Conservation (phyloP, 225 moss, liverwort and hornwort genomes). For the Sphagnum contortum region DNA sequence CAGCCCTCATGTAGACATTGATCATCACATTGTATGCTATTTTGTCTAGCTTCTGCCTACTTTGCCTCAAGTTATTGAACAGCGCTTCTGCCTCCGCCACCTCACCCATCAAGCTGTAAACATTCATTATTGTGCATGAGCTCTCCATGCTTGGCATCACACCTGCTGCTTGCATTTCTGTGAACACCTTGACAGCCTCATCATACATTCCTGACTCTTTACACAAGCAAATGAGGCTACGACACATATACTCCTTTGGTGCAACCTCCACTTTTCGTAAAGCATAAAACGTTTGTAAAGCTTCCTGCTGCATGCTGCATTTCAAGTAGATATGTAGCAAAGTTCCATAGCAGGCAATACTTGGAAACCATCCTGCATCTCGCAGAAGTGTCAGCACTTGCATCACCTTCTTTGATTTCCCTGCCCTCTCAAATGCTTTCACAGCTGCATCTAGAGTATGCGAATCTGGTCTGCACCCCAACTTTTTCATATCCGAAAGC, state of each 20-base stretch:
- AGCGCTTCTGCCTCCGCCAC: conserved; percentile 61
- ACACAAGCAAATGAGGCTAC: conserved; percentile 69
- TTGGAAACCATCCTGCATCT: conserved; percentile 67
- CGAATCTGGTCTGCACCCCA: conserved; percentile 58
- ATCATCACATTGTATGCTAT: conserved; percentile 83
- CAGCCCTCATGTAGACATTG: conserved; percentile 81
- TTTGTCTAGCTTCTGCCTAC: conserved; percentile 48
- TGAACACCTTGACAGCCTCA: conserved; percentile 56
- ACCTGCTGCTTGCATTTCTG: conserved; percentile 63
- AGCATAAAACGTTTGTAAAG: conserved; percentile 46
- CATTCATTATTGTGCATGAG: conserved; percentile 82
- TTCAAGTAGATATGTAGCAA: conserved; percentile 77
- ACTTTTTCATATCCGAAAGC: conserved; percentile 67
- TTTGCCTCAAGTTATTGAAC: conserved; percentile 44
- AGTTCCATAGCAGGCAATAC: conserved; percentile 50
- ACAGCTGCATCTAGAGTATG: conserved; percentile 76
- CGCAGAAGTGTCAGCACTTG: conserved; percentile 41
- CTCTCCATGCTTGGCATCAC: conserved; percentile 70
- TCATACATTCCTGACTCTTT: conserved; percentile 65
- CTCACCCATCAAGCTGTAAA: conserved; percentile 65
- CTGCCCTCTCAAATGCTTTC: conserved; percentile 71
- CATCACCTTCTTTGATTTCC: conserved; percentile 61
- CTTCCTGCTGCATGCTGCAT: conserved; percentile 59
- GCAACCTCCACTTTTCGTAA: conserved; percentile 52
- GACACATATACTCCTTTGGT: conserved; percentile 77